Evolutionary conservation across 306 rosid species (phyloP).

Genomic region (Medicago arabica): DNA sequence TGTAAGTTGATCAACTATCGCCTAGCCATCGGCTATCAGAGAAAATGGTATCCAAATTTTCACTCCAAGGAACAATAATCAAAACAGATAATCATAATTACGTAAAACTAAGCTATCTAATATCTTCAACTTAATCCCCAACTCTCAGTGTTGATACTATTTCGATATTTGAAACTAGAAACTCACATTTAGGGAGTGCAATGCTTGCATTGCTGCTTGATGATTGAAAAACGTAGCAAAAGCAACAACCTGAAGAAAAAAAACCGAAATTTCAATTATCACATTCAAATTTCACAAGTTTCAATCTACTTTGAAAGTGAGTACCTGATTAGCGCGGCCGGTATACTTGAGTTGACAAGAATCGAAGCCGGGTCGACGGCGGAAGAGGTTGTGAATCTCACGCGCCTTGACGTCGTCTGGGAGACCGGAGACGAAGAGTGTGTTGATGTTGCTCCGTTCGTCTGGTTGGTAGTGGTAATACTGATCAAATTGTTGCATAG

Average conservation of each 20-base stretch:
- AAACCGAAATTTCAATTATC: neutral
- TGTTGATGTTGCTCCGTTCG: conserved; percentile 73
- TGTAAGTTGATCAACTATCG: too few relatives aligned
- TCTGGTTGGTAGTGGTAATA: conserved; percentile 71
- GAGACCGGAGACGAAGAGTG: conserved; percentile 95
- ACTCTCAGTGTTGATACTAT: conserved; percentile 10
- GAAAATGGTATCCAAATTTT: conserved; percentile 3
- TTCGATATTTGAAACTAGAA: conserved; percentile 1
- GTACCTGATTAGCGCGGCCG: conserved; percentile 95
- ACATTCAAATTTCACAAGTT: neutral
- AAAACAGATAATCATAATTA: neutral
- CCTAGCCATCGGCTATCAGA: too few relatives aligned
- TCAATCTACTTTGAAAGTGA: neutral
- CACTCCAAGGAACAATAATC: conserved; percentile 12
- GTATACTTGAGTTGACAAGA: conserved; percentile 98
- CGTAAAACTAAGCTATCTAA: neutral
- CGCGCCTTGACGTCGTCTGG: conserved; percentile 97
- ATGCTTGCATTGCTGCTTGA: conserved; percentile 80
- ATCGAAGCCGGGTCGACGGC: conserved; percentile 93
- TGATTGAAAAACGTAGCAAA: conserved; percentile 95
- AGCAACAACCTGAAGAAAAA: conserved; percentile 84
- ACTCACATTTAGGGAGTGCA: conserved; percentile 83
- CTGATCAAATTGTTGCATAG: conserved; percentile 72
- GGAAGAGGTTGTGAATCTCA: conserved; percentile 97
- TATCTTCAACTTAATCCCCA: neutral